Conservation (phyloP, 2,329 filamentous ascomycete genomes). For the Aureobasidium sp. region DNA sequence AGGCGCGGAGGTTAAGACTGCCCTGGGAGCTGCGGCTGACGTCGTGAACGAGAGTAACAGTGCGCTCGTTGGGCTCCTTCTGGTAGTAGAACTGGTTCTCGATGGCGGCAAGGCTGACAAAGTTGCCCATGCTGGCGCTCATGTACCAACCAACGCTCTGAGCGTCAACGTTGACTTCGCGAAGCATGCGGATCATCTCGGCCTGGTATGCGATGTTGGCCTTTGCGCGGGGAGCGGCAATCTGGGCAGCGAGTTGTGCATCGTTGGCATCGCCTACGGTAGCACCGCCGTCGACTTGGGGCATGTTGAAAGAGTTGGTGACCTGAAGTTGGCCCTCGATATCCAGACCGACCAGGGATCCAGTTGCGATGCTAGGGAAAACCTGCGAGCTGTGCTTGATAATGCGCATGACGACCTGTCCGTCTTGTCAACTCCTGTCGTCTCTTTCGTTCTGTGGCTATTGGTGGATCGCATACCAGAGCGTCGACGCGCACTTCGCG, state of each 20-base stretch:
- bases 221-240: slow-evolving; percentile 86
- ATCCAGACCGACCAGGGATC: slow-evolving; percentile 91
- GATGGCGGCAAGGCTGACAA: slow-evolving; percentile 87
- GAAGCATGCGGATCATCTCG: slow-evolving; percentile 94
- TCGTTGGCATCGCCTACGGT: slow-evolving; percentile 56
- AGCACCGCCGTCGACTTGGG: slow-evolving; percentile 60
- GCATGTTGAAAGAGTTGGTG: slow-evolving; percentile 94
- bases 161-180: slow-evolving; percentile 96
- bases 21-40: slow-evolving; percentile 92
- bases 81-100: slow-evolving; percentile 99
- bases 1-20: slow-evolving; percentile 79
- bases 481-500: slow-evolving; percentile 17
- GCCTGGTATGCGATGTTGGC: slow-evolving; percentile 79
- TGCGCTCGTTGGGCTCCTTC: slow-evolving; percentile 78
- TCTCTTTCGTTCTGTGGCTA: not conserved
- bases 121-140: slow-evolving; percentile 97
- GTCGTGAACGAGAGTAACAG: slow-evolving; percentile 86
- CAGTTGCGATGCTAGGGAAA: slow-evolving; percentile 84
- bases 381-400: slow-evolving; percentile 86
- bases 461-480: slow-evolving; percentile 10
- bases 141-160: slow-evolving; percentile 99
- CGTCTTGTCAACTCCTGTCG: not conserved
- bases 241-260: slow-evolving; percentile 60
- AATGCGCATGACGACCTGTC: slow-evolving; percentile 84
- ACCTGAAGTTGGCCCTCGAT: slow-evolving; percentile 70